Conservation (phyloP, 306 rosid species). For the Dryas drummondii region DNA sequence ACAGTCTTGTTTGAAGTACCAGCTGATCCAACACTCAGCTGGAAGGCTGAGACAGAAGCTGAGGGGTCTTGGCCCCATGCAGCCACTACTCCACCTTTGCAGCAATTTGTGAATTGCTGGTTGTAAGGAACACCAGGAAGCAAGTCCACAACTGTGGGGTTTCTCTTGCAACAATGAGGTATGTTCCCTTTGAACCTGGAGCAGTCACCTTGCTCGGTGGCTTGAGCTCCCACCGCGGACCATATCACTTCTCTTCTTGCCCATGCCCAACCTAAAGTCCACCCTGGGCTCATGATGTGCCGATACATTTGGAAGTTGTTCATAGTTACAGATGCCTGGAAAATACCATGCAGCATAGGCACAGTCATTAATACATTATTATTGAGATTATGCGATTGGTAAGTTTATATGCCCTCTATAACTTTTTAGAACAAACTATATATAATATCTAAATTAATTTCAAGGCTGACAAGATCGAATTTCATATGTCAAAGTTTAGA, state of each 20-base stretch:
- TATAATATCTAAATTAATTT: too few relatives aligned
- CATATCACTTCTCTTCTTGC: slow-evolving; percentile 88
- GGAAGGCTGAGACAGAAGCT: slow-evolving; percentile 76
- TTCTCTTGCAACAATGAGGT: slow-evolving; percentile 89
- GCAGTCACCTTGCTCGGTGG: slow-evolving; percentile 97
- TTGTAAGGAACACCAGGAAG: slow-evolving; percentile 96
- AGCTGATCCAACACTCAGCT: slow-evolving; percentile 74
- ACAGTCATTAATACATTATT: background rate
- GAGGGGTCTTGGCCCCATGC: slow-evolving; percentile 97
- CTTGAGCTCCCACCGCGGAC: slow-evolving; percentile 74
- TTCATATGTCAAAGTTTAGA: too few relatives aligned
- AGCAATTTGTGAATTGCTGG: slow-evolving; percentile 81
- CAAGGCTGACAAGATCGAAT: too few relatives aligned
- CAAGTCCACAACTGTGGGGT: slow-evolving; percentile 80
- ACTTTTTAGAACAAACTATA: background rate
- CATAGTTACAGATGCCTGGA: slow-evolving; percentile 68
- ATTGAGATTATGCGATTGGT: too few relatives aligned
- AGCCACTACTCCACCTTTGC: slow-evolving; percentile 86
- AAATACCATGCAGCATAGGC: background rate
- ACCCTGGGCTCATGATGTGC: slow-evolving; percentile 86
- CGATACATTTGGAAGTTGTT: slow-evolving; percentile 89
- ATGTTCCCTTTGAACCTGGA: slow-evolving; percentile 75
- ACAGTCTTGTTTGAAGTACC: slow-evolving; percentile 88
- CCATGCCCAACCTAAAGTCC: slow-evolving; percentile 97
- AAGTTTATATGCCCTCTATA: background rate